A percentile compares a stretch with the other conserved stretches of the same genome.
These are phyloP conservation scores for Starmerella vitae DNA, from an alignment of 805 yeast species.

Conservation along the genomic window DNA sequence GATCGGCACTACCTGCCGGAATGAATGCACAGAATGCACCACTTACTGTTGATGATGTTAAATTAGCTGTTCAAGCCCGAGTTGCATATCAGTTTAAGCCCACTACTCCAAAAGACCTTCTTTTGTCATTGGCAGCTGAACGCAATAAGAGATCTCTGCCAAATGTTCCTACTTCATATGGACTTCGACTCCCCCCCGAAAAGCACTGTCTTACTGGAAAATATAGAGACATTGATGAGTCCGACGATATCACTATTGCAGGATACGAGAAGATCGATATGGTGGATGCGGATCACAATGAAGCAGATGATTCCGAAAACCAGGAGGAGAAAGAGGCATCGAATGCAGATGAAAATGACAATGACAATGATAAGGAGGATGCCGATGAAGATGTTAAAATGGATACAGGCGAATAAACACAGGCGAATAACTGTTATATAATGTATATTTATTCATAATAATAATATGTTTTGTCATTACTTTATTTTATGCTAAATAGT, in stretches of 20 bases:
- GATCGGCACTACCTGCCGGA: slow-evolving; percentile 27
- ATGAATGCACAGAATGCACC: slow-evolving; percentile 30
- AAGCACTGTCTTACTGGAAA: slow-evolving; percentile 83
- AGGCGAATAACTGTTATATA: no score
- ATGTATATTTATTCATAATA: no score
- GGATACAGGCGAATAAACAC: neutral
- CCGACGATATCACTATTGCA: slow-evolving; percentile 23
- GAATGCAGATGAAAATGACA: slow-evolving; percentile 7
- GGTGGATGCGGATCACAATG: slow-evolving; percentile 1
- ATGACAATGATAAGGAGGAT: slow-evolving; percentile 2
- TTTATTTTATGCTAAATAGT: neutral
- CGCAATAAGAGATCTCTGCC: slow-evolving; percentile 83
- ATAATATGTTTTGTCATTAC: no score
- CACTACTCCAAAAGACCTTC: slow-evolving; percentile 81
- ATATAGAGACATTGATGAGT: slow-evolving; percentile 57
- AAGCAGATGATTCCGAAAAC: slow-evolving; percentile 3
- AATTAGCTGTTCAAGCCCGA: slow-evolving; percentile 84
- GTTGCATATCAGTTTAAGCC: slow-evolving; percentile 96
- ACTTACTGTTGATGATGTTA: slow-evolving; percentile 74
- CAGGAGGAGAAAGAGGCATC: slow-evolving; percentile 1
- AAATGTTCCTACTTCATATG: slow-evolving; percentile 80
- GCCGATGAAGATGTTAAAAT: neutral
- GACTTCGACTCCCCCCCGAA: slow-evolving; percentile 91
- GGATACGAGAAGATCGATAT: slow-evolving; percentile 18
- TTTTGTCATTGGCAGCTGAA: slow-evolving; percentile 83